Evolutionary conservation across 202 grass and related monocot species (phyloP).

Genomic region (Saccharum hybrid): DNA sequence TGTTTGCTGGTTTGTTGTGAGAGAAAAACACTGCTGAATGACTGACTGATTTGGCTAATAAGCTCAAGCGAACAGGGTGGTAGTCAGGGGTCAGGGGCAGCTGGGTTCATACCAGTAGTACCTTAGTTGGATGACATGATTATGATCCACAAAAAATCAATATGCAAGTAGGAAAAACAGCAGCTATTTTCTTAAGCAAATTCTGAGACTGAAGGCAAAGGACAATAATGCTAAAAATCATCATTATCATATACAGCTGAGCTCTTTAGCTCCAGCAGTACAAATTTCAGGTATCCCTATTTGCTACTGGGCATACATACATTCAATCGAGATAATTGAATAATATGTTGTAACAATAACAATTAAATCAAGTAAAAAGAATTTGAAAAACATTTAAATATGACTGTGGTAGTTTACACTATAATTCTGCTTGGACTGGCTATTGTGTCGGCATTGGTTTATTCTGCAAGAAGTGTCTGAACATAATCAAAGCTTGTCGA

Average conservation of each 20-base stretch:
- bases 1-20: too few species aligned
- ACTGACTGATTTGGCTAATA: too few species aligned
- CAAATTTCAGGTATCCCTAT: conserved; percentile 54
- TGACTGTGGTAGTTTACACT: conserved; percentile 40
- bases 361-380: conserved; percentile 52
- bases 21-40: too few species aligned
- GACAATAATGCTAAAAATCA: conserved; percentile 41
- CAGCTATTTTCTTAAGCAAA: neutral
- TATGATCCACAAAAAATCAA: neutral
- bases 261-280: conserved; percentile 53
- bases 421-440: conserved; percentile 45
- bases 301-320: conserved; percentile 43
- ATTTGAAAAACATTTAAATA: conserved; percentile 37
- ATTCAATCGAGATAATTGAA: conserved; percentile 61
- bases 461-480: conserved; percentile 89
- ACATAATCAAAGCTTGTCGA: conserved; percentile 79
- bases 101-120: conserved; percentile 7
- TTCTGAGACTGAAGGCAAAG: conserved; percentile 14
- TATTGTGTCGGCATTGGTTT: conserved; percentile 71
- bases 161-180: neutral
- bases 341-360: conserved; percentile 47
- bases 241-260: conserved; percentile 61
- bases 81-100: neutral
- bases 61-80: too few species aligned
- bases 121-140: conserved; percentile 32